Base-by-base conservation (phyloP, 2,329 filamentous ascomycete genomes). In the Sclerotinia sclerotiorum region DNA sequence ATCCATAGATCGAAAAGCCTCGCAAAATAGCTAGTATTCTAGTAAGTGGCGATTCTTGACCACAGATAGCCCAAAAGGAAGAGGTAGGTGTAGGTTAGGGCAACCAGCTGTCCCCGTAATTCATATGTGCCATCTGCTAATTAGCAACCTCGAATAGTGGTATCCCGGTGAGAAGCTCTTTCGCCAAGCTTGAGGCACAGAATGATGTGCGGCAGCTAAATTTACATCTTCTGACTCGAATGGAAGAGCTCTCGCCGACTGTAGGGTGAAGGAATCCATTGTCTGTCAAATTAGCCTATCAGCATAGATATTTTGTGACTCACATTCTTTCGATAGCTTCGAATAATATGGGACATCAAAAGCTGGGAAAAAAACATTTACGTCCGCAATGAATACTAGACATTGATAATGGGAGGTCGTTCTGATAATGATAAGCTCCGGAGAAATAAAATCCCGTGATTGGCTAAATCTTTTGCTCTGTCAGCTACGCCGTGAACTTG, bases 391-490 rank as follows among this genome's bases (percentile, higher is more conserved):
- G 39, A 39, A 39, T 39, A 13, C 39, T 39, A 17, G 54, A 35
- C 35, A 21, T n/a, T n/a, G 54, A 49, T 39, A 7, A 44, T 27
- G 39, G n/a, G 3, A 19, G 13, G 19, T 32, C 42, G 27, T 61
- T 61, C 58, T 61, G 27, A 61, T 49, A 61, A 35, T 61, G 58
- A 61, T 49, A 5, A 0, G 19, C 8, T 62, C 44, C 44, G 44
- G 35, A 49, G 10, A 13, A 39, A 39, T 5, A 17, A 32, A 13
- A 11, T 35, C 17, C 5, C 19, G 7, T 61, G 58, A 49, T 62
- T 49, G 58, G 58, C 19, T 11, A 29, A 49, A 2, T n/a, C 27
- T 5, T 17, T 21, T 32, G 57, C 57, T 48, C 32, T 48, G 57
- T 48, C 42, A 60, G 24, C 56, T 27, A 17, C 56, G 42, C 42